Conservation (phyloP, 306 rosid genomes). For the Crotalaria pallida region DNA sequence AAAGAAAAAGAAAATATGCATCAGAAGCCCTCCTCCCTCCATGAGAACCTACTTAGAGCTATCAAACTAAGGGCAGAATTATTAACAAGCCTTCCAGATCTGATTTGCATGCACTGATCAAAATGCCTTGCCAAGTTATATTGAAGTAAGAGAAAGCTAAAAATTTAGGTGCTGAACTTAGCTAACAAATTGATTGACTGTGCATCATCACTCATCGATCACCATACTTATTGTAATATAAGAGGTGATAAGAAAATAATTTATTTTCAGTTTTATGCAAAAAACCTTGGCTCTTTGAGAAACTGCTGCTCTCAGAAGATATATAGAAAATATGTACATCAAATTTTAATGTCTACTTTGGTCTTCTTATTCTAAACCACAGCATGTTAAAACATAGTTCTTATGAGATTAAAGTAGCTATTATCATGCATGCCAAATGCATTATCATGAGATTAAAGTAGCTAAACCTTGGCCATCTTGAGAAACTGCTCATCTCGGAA, state of each 20-base stretch:
- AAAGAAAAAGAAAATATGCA: background rate
- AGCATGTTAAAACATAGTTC: background rate
- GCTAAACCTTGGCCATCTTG: background rate
- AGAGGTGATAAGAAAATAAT: background rate
- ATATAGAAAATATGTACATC: background rate
- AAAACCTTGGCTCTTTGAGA: background rate
- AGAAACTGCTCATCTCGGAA: background rate
- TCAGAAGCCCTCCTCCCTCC: background rate
- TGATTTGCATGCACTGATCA: background rate
- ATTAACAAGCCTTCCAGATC: background rate
- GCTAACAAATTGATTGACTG: background rate
- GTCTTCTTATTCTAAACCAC: constrained; percentile 6
- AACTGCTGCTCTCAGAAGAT: background rate
- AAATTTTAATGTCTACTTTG: constrained; percentile 17
- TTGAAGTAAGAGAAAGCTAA: background rate
- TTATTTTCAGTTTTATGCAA: constrained; percentile 16
- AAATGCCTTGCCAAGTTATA: background rate
- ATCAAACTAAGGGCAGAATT: background rate
- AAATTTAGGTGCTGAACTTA: background rate
- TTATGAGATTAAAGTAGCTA: background rate
- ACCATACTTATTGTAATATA: background rate
- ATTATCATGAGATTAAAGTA: background rate
- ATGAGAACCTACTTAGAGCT: background rate
- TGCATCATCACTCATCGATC: background rate
- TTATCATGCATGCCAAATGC: background rate